A percentile compares a stretch with the other conserved stretches of the same genome.
Conservation (phyloP, 768 basidiomycete species). For the Suillus subalutaceus region DNA sequence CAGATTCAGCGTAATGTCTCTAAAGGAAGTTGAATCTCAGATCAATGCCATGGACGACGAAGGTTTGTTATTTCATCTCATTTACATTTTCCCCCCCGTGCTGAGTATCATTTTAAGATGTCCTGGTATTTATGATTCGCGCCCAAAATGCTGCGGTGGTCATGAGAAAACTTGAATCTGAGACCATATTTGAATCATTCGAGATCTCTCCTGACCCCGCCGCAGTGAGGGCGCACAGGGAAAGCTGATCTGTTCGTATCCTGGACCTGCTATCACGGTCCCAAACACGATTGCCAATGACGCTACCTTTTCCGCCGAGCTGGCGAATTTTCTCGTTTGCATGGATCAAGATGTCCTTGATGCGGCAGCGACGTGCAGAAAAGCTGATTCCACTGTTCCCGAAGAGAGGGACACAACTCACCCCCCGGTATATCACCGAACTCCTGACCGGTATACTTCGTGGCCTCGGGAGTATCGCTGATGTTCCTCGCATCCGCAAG, state of each 20-base stretch:
- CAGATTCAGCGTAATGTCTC: conserved; percentile 12
- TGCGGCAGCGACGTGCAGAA: conserved; percentile 35
- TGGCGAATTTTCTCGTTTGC: conserved; percentile 42
- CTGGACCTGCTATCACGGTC: conserved; percentile 46
- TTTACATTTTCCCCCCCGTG: background rate
- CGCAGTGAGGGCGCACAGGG: conserved; percentile 39
- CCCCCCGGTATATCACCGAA: conserved; percentile 52
- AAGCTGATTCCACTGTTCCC: conserved; percentile 33
- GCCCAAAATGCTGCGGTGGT: conserved; percentile 54
- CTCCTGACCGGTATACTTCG: conserved; percentile 49
- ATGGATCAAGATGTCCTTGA: conserved; percentile 36
- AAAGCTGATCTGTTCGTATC: conserved; percentile 48
- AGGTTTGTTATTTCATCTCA: conserved; percentile 10
- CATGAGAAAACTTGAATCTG: conserved; percentile 31
- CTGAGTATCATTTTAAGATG: conserved; percentile 31
- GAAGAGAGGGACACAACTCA: conserved; percentile 37
- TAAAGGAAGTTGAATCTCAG: conserved; percentile 17
- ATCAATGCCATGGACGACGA: conserved; percentile 24
- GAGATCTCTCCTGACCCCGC: conserved; percentile 42
- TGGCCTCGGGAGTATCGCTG: conserved; percentile 35
- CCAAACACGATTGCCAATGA: conserved; percentile 32
- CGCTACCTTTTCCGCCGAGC: conserved; percentile 33
- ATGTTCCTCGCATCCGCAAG: conserved; percentile 39
- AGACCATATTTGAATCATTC: conserved; percentile 47
- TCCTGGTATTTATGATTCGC: conserved; percentile 40